These are phyloP conservation scores for Stenogyne calaminthoides DNA, from an alignment of 305 asterid species.

Conservation along the genomic window DNA sequence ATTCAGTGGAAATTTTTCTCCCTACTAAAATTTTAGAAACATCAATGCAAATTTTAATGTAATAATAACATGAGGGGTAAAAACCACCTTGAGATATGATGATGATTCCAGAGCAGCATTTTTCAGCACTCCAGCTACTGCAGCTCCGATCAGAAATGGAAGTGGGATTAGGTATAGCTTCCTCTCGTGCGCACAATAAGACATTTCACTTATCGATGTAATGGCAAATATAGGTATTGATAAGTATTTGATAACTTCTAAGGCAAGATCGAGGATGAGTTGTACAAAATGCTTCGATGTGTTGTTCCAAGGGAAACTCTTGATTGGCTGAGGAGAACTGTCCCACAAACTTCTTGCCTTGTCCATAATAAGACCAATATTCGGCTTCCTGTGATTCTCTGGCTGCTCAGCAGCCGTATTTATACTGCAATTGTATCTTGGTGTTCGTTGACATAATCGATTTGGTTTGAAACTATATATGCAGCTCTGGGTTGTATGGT, in stretches of 20 bases:
- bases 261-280: conserved; percentile 61
- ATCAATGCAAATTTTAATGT: background rate
- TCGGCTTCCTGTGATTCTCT: conserved; percentile 49
- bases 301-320: conserved; percentile 84
- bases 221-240: conserved; percentile 62
- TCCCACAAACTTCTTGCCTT: conserved; percentile 74
- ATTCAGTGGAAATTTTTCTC: no score
- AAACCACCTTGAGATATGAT: conserved; percentile 68
- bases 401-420: conserved; percentile 68
- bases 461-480: conserved; percentile 42
- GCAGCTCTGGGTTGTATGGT: conserved; percentile 36
- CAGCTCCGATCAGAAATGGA: conserved; percentile 72
- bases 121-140: conserved; percentile 65
- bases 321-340: conserved; percentile 69
- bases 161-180: conserved; percentile 66
- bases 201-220: conserved; percentile 79
- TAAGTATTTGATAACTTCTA: conserved; percentile 62
- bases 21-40: no score
- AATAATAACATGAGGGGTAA: background rate
- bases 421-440: conserved; percentile 50
- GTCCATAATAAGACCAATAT: conserved; percentile 39
- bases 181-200: conserved; percentile 93
- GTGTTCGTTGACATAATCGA: conserved; percentile 30
- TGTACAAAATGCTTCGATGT: conserved; percentile 71
- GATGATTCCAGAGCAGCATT: conserved; percentile 73